Evolutionary conservation across 1,139 yeast genomes (phyloP).

Genomic region (Hyphopichia wangnamkhiaoensis): DNA sequence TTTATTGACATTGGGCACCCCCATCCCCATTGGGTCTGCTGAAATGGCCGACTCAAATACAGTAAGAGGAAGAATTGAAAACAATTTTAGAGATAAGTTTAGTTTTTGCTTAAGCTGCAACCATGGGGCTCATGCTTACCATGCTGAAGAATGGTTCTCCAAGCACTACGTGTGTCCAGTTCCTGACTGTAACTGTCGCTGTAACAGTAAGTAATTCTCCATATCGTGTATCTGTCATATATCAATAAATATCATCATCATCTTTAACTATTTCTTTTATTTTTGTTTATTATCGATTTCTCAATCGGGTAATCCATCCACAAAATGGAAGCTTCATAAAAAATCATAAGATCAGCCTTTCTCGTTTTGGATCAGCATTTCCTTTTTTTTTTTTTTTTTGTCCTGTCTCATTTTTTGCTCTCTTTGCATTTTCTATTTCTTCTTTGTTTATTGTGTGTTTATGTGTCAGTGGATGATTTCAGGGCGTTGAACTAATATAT

Average conservation of each 20-base stretch:
- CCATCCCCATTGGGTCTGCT: slow-evolving; percentile 46
- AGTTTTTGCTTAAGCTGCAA: slow-evolving; percentile 88
- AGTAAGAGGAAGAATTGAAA: slow-evolving; percentile 25
- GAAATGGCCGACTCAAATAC: slow-evolving; percentile 18
- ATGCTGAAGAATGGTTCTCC: slow-evolving; percentile 94
- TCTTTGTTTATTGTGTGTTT: neutral
- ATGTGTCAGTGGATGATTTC: neutral
- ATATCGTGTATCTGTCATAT: neutral
- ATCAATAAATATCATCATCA: neutral
- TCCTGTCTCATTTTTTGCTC: neutral
- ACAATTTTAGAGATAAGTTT: slow-evolving; percentile 69
- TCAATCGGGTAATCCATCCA: neutral
- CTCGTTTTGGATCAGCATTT: too few species aligned
- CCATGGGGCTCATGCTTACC: slow-evolving; percentile 93
- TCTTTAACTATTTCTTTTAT: too few species aligned
- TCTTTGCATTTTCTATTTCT: neutral
- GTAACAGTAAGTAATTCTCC: slow-evolving; percentile 50
- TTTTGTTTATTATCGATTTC: neutral
- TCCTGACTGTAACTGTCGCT: slow-evolving; percentile 85
- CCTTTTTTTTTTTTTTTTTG: too few species aligned
- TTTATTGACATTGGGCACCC: slow-evolving; percentile 75
- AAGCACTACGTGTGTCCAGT: slow-evolving; percentile 90
- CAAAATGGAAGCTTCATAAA: too few species aligned
- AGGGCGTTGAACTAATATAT: neutral
- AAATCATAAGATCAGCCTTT: neutral